A percentile compares a stretch with the other conserved stretches of the same genome.
These are phyloP conservation scores for Xerocomellus chrysenteron DNA, from an alignment of 768 basidiomycete species.

Conservation along the genomic window DNA sequence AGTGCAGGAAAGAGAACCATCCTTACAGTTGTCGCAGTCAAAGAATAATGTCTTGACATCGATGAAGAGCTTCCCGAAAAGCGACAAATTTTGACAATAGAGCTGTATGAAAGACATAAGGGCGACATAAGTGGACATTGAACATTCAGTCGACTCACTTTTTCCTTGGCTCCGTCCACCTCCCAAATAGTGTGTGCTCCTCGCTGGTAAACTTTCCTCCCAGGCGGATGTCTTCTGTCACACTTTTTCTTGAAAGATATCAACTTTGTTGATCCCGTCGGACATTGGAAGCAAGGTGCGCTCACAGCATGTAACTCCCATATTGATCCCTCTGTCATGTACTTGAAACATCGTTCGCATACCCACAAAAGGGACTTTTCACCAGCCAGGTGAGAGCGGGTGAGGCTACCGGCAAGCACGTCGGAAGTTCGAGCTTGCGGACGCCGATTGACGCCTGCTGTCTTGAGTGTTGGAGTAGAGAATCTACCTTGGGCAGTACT, in stretches of 20 bases:
- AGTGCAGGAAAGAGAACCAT: background rate
- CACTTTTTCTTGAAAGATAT: slow-evolving; percentile 59
- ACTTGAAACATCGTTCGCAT: slow-evolving; percentile 96
- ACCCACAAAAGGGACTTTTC: slow-evolving; percentile 70
- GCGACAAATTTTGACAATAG: slow-evolving; percentile 92
- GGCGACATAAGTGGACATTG: background rate
- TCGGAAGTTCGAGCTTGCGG: slow-evolving; percentile 76
- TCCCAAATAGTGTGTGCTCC: slow-evolving; percentile 94
- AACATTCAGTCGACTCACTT: slow-evolving; percentile 49
- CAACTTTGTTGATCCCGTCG: slow-evolving; percentile 4
- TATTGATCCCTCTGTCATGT: slow-evolving; percentile 71
- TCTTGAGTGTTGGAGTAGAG: slow-evolving; percentile 36
- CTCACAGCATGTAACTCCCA: slow-evolving; percentile 74
- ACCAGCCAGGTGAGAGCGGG: slow-evolving; percentile 41
- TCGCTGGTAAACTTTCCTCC: slow-evolving; percentile 84
- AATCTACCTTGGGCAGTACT: slow-evolving; percentile 23
- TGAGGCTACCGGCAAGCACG: slow-evolving; percentile 61
- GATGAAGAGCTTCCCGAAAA: slow-evolving; percentile 98
- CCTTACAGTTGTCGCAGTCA: slow-evolving; percentile 81
- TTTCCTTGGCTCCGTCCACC: slow-evolving; percentile 84
- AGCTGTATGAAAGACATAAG: slow-evolving; percentile 48
- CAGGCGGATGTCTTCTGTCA: slow-evolving; percentile 71
- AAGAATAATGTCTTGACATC: slow-evolving; percentile 96
- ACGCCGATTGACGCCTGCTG: slow-evolving; percentile 53
- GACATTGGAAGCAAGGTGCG: slow-evolving; percentile 8